Conservation (phyloP, 1,284 basidiomycete species). For the Phylloboletellus chloephorus region DNA sequence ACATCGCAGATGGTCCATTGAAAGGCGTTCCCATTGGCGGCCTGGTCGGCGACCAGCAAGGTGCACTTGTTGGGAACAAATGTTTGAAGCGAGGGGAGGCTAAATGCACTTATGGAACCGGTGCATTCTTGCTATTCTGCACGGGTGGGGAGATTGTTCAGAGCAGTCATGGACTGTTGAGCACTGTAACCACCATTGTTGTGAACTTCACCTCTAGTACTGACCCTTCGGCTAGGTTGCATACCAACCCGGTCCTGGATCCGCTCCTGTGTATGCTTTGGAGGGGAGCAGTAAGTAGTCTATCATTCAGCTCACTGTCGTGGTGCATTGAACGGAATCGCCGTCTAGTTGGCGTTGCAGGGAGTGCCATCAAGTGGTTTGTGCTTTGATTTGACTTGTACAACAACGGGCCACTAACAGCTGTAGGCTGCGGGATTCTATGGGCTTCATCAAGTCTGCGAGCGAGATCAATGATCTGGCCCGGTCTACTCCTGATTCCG, state of each 20-base stretch:
- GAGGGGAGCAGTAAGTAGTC: conserved; percentile 80
- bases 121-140: conserved; percentile 92
- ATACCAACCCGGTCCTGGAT: conserved; percentile 82
- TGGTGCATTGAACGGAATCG: conserved; percentile 5
- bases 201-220: conserved; percentile 9
- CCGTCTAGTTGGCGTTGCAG: conserved; percentile 80
- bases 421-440: conserved; percentile 76
- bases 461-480: conserved; percentile 85
- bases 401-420: conserved; percentile 6
- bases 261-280: conserved; percentile 85
- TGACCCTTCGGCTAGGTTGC: conserved; percentile 54
- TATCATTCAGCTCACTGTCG: neutral
- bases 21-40: conserved; percentile 83
- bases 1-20: conserved; percentile 64
- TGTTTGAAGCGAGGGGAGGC: conserved; percentile 81
- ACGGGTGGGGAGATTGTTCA: conserved; percentile 85
- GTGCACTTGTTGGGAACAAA: conserved; percentile 94
- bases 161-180: conserved; percentile 83
- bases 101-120: conserved; percentile 95
- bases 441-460: conserved; percentile 79
- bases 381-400: neutral
- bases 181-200: conserved; percentile 59
- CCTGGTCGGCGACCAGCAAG: conserved; percentile 95
- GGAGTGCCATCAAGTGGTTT: conserved; percentile 87
- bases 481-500: conserved; percentile 71